Evolutionary conservation across 1,284 basidiomycete species (phyloP).

Genomic region (Volvariella surrecta): DNA sequence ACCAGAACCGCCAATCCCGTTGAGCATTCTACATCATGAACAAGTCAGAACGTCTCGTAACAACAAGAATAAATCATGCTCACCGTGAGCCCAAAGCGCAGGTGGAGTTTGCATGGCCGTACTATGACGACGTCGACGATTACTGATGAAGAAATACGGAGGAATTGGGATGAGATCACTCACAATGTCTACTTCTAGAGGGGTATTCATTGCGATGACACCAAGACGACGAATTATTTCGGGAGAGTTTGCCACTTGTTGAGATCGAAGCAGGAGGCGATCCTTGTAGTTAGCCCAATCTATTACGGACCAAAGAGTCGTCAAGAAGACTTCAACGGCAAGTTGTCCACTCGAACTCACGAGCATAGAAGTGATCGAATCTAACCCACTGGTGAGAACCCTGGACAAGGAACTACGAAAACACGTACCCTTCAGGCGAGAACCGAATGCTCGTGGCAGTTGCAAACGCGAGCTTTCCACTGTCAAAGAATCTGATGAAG

Average conservation of each 20-base stretch:
- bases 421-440: constrained; percentile 32
- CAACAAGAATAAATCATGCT: constrained; percentile 10
- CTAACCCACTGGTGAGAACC: constrained; percentile 11
- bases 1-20: constrained; percentile 40
- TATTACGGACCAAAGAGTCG: constrained; percentile 12
- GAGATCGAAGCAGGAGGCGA: constrained; percentile 40
- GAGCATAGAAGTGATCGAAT: constrained; percentile 36
- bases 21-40: constrained; percentile 29
- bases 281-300: constrained; percentile 42
- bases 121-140: constrained; percentile 9
- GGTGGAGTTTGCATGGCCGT: constrained; percentile 45
- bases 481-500: constrained; percentile 39
- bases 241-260: constrained; percentile 45
- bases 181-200: constrained; percentile 40
- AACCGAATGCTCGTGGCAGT: constrained; percentile 44
- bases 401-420: neutral
- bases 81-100: constrained; percentile 29
- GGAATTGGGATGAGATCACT: constrained; percentile 11
- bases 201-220: constrained; percentile 46
- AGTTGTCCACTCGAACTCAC: constrained; percentile 15
- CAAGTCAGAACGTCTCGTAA: neutral
- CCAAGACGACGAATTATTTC: constrained; percentile 43
- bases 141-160: neutral
- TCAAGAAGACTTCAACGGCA: neutral
- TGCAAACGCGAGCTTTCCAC: constrained; percentile 39